A percentile compares a stretch with the other conserved stretches of the same genome.
Evolutionary conservation across 2,329 filamentous ascomycete species (phyloP).

Genomic region (Leptosphaerulina australis): DNA sequence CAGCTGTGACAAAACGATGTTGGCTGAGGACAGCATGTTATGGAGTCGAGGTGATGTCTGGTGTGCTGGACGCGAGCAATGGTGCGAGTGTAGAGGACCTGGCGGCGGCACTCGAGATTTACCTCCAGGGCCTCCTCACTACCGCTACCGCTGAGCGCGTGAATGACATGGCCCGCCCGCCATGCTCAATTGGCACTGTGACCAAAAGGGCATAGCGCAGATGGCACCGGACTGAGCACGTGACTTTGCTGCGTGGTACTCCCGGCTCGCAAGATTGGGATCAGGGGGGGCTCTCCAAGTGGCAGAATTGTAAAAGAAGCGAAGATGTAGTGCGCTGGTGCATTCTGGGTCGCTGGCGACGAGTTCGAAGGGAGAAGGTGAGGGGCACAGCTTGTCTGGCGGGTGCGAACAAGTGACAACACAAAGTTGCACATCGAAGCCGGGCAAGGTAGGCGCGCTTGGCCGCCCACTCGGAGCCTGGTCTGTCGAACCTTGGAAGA

Average conservation of each 20-base stretch:
- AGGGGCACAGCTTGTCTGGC: slow-evolving; percentile 27
- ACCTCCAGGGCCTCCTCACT: slow-evolving; percentile 18
- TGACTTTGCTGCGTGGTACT: slow-evolving; percentile 10
- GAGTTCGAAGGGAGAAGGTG: slow-evolving; percentile 19
- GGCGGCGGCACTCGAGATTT: slow-evolving; percentile 27
- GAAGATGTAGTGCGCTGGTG: neutral
- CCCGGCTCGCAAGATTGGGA: slow-evolving; percentile 10
- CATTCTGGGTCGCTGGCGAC: slow-evolving; percentile 8
- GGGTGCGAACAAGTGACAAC: slow-evolving; percentile 26
- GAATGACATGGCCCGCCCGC: slow-evolving; percentile 26
- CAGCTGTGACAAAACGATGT: slow-evolving; percentile 25
- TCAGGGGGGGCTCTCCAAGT: neutral
- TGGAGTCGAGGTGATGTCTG: slow-evolving; percentile 22
- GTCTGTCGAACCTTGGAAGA: slow-evolving; percentile 24
- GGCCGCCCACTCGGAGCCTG: slow-evolving; percentile 17
- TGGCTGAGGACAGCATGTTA: slow-evolving; percentile 39
- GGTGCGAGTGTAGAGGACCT: slow-evolving; percentile 32
- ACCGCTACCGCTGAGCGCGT: slow-evolving; percentile 20
- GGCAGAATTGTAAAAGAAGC: neutral
- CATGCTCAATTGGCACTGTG: slow-evolving; percentile 14
- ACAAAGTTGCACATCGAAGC: slow-evolving; percentile 29
- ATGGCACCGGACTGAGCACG: slow-evolving; percentile 3
- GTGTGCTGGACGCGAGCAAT: slow-evolving; percentile 33
- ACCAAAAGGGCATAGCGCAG: slow-evolving; percentile 13
- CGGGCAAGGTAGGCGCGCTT: slow-evolving; percentile 24